Evolutionary conservation across 306 rosid genomes (phyloP).

Genomic region (barrel medic (Medicago truncatula)): DNA sequence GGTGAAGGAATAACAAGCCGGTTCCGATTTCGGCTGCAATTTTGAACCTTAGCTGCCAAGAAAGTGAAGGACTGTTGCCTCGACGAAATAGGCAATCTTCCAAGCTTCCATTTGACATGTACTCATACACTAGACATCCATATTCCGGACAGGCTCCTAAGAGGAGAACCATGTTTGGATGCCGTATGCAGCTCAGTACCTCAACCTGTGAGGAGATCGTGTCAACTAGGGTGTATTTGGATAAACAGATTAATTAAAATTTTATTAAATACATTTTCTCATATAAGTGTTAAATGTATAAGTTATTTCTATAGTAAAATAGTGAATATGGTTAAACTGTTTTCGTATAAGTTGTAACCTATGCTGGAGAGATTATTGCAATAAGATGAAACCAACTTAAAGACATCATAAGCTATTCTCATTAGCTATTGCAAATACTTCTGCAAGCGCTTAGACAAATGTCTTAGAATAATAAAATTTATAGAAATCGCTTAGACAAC

Average conservation of each 20-base stretch:
- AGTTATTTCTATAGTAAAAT: not conserved
- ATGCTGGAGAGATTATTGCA: not conserved
- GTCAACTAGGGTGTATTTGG: not conserved
- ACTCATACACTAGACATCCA: conserved; percentile 91
- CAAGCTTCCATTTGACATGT: conserved; percentile 89
- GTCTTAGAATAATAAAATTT: too few relatives aligned
- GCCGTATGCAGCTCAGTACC: conserved; percentile 87
- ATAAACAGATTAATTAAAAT: not conserved
- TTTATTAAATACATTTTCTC: not conserved
- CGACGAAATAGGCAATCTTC: conserved; percentile 73
- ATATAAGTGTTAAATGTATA: not conserved
- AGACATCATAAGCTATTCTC: too few relatives aligned
- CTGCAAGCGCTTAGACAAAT: too few relatives aligned
- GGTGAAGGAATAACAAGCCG: conserved; percentile 90
- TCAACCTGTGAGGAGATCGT: conserved; percentile 63
- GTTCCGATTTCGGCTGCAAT: conserved; percentile 93
- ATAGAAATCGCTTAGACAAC: too few relatives aligned
- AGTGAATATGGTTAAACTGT: not conserved
- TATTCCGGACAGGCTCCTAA: conserved; percentile 97
- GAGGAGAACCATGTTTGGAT: conserved; percentile 98
- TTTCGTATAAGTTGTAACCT: not conserved
- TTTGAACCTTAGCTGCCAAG: conserved; percentile 84
- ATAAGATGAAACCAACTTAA: too few relatives aligned
- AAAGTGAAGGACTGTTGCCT: conserved; percentile 64
- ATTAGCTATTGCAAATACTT: too few relatives aligned